phyloP scores from a whole-genome alignment of 805 yeast genomes.

The Helenozyma rhizophorensis region DNA sequence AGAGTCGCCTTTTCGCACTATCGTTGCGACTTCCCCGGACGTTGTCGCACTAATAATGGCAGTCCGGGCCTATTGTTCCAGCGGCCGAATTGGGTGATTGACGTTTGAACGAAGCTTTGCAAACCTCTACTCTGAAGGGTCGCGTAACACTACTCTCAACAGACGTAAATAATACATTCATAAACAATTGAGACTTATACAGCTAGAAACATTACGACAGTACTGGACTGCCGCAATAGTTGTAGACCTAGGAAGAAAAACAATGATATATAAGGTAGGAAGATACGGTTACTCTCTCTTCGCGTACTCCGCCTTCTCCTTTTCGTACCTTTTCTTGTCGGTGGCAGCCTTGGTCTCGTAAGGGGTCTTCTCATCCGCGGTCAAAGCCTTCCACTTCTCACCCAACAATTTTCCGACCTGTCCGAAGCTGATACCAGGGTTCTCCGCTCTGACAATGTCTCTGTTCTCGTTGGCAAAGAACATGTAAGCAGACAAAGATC shows the following conservation, averaged over 20 bases:
- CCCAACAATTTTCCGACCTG: slow-evolving; percentile 94
- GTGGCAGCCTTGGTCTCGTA: slow-evolving; percentile 91
- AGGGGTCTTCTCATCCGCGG: slow-evolving; percentile 78
- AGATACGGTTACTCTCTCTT: slow-evolving; percentile 26
- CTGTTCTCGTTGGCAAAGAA: slow-evolving; percentile 97
- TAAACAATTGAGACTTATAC: slow-evolving; percentile 3
- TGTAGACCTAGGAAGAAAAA: neutral
- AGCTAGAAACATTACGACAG: neutral
- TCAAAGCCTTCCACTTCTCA: slow-evolving; percentile 92
- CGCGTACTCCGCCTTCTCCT: slow-evolving; percentile 85
- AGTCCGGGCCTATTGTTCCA: too few species aligned
- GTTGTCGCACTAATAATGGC: too few species aligned
- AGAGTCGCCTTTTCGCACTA: too few species aligned
- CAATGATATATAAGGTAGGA: slow-evolving; percentile 3
- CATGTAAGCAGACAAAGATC: slow-evolving; percentile 97
- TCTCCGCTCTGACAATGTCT: slow-evolving; percentile 91
- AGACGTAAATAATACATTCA: slow-evolving; percentile 3
- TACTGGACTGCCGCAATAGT: neutral
- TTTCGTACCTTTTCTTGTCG: slow-evolving; percentile 97
- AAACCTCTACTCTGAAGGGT: too few species aligned
- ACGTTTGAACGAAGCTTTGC: too few species aligned
- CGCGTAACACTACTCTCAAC: too few species aligned
- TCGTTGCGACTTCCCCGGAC: too few species aligned
- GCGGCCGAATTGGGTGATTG: too few species aligned
- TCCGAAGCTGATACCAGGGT: slow-evolving; percentile 92